Conservation (phyloP, 306 rosid genomes). For the Vicia villosa region DNA sequence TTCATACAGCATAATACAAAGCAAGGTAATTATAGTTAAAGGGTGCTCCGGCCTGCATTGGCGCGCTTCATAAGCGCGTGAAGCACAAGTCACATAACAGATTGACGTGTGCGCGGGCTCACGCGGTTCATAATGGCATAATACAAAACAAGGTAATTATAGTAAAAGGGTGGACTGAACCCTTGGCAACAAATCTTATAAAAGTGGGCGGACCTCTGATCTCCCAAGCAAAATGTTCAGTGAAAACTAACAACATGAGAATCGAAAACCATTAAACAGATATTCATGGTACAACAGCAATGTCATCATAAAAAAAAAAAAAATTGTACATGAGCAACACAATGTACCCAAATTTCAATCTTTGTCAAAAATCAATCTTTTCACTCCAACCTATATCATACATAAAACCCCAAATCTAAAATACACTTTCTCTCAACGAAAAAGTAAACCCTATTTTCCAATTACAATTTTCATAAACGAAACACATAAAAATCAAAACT, state of each 20-base stretch:
- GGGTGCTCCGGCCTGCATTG: too few species aligned
- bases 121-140: not conserved
- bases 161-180: not conserved
- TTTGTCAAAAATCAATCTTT: not conserved
- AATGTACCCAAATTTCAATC: not conserved
- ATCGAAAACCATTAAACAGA: not conserved
- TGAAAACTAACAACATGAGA: not conserved
- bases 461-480: not conserved
- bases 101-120: too few species aligned
- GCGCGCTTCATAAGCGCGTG: too few species aligned
- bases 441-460: not conserved
- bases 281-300: not conserved
- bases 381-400: not conserved
- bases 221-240: not conserved
- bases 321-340: not conserved
- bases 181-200: not conserved
- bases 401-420: not conserved
- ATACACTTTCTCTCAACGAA: not conserved
- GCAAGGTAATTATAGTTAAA: not conserved
- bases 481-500: conserved; percentile 1
- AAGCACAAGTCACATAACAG: too few species aligned
- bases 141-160: not conserved
- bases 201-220: too few species aligned
- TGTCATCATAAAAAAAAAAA: too few species aligned
- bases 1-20: not conserved